A percentile compares a stretch with the other conserved stretches of the same genome.
Evolutionary conservation across 495 filamentous ascomycete genomes (phyloP).

Genomic region (Trichoderma reesei): DNA sequence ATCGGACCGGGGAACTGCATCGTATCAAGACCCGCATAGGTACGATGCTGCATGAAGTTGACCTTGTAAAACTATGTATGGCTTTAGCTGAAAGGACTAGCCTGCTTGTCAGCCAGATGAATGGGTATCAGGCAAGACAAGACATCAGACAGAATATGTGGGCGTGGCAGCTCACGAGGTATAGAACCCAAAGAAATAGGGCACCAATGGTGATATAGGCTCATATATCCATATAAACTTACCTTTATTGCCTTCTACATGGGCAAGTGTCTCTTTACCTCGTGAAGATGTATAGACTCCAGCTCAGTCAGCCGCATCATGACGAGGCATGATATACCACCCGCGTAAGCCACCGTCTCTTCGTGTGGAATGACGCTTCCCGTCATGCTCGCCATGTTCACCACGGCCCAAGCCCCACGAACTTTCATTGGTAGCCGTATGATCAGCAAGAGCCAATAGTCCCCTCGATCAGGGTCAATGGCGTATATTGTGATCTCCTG

Average conservation of each 20-base stretch:
- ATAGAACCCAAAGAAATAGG: too few relatives aligned
- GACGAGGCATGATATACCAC: neutral
- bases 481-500: neutral
- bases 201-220: neutral
- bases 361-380: neutral
- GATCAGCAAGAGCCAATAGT: neutral
- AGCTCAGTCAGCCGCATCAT: neutral
- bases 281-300: neutral
- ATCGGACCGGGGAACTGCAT: too few relatives aligned
- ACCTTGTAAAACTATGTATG: too few relatives aligned
- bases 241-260: neutral
- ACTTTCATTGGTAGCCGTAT: neutral
- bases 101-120: too few relatives aligned
- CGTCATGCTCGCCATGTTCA: neutral
- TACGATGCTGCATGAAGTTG: too few relatives aligned
- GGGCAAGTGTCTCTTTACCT: neutral
- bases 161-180: too few relatives aligned
- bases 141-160: too few relatives aligned
- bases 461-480: neutral
- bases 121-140: too few relatives aligned
- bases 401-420: neutral
- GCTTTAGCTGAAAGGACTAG: too few relatives aligned
- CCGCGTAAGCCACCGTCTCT: neutral
- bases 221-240: neutral
- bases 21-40: too few relatives aligned